These are phyloP conservation scores for Phytophthora meadii DNA, from an alignment of 352 stramenopile species.

Conservation along the genomic window DNA sequence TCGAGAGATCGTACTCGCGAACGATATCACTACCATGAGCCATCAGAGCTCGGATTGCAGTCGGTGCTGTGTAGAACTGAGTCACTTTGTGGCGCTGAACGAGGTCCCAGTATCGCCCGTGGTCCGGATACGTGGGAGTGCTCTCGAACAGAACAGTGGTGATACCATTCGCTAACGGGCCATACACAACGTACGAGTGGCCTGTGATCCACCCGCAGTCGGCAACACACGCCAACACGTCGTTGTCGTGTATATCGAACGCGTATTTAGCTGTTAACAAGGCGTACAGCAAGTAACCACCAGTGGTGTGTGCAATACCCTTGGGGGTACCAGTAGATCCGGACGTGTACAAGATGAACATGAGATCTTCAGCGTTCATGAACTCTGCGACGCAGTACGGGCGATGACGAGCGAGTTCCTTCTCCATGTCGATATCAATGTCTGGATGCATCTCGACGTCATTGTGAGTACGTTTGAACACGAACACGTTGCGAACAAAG, in stretches of 20 bases:
- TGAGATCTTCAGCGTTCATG: conserved; percentile 88
- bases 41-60: conserved; percentile 91
- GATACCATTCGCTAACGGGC: conserved; percentile 48
- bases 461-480: conserved; percentile 3
- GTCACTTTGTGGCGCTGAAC: conserved; percentile 48
- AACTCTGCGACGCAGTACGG: conserved; percentile 94
- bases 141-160: conserved; percentile 97
- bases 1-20: conserved; percentile 1
- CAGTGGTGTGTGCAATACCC: conserved; percentile 6
- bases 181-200: conserved; percentile 97
- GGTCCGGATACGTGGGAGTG: conserved; percentile 95
- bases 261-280: conserved; percentile 93
- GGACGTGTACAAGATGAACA: conserved; percentile 33
- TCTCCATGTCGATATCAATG: conserved; percentile 93
- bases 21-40: conserved; percentile 81
- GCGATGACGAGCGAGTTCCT: conserved; percentile 84
- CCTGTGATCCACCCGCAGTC: conserved; percentile 97
- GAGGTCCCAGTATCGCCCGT: conserved; percentile 96
- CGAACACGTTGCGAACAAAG: conserved; percentile 75
- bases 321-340: conserved; percentile 21
- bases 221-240: conserved; percentile 95
- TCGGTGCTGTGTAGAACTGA: conserved; percentile 17
- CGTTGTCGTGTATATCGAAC: conserved; percentile 93
- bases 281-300: conserved; percentile 34
- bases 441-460: conserved; percentile 70